phyloP scores from a whole-genome alignment of 306 rosid genomes.

The Leucaena leucocephala region DNA sequence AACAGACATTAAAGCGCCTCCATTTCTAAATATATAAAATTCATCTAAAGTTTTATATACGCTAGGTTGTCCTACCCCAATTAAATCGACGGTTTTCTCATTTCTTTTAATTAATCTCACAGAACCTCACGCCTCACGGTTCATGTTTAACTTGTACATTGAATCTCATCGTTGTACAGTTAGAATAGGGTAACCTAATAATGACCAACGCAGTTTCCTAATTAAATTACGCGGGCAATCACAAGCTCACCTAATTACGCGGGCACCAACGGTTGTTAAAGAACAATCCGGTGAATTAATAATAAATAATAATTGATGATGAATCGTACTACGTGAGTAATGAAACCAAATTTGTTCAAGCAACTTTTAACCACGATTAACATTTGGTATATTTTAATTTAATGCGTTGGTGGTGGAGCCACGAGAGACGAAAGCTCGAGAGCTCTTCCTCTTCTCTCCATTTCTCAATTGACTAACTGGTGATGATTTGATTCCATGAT shows the following conservation, averaged over 20 bases:
- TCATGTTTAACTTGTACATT: not conserved
- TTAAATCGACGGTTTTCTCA: not conserved
- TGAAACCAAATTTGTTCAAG: constrained; percentile 11
- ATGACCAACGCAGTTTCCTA: not conserved
- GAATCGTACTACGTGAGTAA: constrained; percentile 18
- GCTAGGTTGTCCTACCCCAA: not conserved
- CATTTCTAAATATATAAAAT: not conserved
- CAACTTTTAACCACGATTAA: not conserved
- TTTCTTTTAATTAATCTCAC: not conserved
- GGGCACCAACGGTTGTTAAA: too few relatives aligned
- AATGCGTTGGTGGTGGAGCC: constrained; percentile 9
- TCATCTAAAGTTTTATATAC: not conserved
- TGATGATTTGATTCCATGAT: constrained; percentile 18
- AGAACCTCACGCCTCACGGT: not conserved
- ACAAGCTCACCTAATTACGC: too few relatives aligned
- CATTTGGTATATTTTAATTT: not conserved
- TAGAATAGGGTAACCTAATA: not conserved
- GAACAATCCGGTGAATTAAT: too few relatives aligned
- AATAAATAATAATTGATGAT: too few relatives aligned
- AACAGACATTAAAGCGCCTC: not conserved
- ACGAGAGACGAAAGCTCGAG: too few relatives aligned
- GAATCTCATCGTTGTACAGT: not conserved
- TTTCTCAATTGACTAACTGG: not conserved
- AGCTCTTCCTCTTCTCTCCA: not conserved
- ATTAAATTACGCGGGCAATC: too few relatives aligned